Evolutionary conservation across 164 flowering plant genomes (phyloP), one percentile per base, ranked within the genome.

Genomic region (Litsea cubeba): DNA sequence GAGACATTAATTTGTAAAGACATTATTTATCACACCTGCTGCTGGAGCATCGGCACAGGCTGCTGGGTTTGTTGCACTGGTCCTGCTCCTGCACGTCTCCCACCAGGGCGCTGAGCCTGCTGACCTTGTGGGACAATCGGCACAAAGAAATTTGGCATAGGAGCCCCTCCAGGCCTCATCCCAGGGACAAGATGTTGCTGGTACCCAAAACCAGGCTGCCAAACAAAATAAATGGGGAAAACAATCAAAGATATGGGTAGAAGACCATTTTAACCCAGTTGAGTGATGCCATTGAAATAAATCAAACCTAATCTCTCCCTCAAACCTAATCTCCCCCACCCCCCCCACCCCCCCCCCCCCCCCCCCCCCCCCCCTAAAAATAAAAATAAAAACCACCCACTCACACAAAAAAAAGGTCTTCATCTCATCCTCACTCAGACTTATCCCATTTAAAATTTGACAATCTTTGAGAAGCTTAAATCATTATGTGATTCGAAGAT

Each of bases 151-250:
- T 90, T 90, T 57, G 92, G 89, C 87, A 90, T 78, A 3, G 89
- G 90, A 22, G 86, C 85, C 6, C 87, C 93, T 60, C 85, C 90
- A 69, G 95, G 97, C 83, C 97, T 88, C 93, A 90, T 90, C 50
- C 92, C 95, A 64, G 93, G 91, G 75, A 92, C 88, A 58, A 90
- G 86, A 76, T 90, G 97, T 82, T 88, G 97, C 81, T 90, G 97
- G 78, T 88, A 92, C 50, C 95, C 97, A 82, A 84, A 90, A 67
- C 91, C 90, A 80, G 89, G 88, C 94, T 90, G 76, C 64, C 12
- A 75, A 58, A 65, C 22, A 28, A 17, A 14, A 14, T 18, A 28
- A 18, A 30, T 20, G 28, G 28, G 28, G 66, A 63, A 63, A 30
- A 17, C 28, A 17, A 15, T 14, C 26, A 11, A 63, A 15, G 14